phyloP scores from a whole-genome alignment of 164 flowering plant genomes.

The Kingdonia uniflora region DNA sequence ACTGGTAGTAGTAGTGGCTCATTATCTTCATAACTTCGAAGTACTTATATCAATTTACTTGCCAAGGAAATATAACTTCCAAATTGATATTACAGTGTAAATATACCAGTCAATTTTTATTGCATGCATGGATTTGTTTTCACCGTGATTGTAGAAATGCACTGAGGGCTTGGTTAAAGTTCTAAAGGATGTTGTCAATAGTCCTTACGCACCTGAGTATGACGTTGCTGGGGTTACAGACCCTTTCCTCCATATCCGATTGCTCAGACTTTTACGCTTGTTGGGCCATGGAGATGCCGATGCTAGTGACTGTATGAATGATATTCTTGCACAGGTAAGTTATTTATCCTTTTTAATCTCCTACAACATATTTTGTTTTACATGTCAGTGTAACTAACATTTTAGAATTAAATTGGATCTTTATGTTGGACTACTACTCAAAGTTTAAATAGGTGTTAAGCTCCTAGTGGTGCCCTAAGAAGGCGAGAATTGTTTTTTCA shows the following conservation, averaged over 20 bases:
- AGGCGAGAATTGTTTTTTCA: too few species aligned
- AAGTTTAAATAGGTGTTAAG: too few species aligned
- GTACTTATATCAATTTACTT: too few species aligned
- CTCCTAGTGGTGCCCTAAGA: too few species aligned
- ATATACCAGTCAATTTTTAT: neutral
- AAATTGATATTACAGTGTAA: too few species aligned
- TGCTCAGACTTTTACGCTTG: constrained; percentile 67
- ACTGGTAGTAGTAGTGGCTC: too few species aligned
- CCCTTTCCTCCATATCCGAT: constrained; percentile 91
- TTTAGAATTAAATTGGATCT: too few species aligned
- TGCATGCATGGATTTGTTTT: constrained; percentile 7
- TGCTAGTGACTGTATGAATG: constrained; percentile 95
- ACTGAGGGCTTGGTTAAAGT: constrained; percentile 76
- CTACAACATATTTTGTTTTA: too few species aligned
- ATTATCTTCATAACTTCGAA: too few species aligned
- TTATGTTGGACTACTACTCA: too few species aligned
- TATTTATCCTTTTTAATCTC: constrained; percentile 5
- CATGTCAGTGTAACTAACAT: too few species aligned
- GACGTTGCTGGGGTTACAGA: constrained; percentile 95
- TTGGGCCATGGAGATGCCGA: constrained; percentile 95
- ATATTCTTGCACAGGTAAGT: constrained; percentile 97
- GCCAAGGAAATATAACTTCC: too few species aligned
- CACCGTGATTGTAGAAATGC: constrained; percentile 43
- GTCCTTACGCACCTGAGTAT: constrained; percentile 95
- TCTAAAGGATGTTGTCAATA: constrained; percentile 77